These are phyloP conservation scores for Gossypium stocksii DNA, from an alignment of 345 rosid genomes.

Conservation along the genomic window DNA sequence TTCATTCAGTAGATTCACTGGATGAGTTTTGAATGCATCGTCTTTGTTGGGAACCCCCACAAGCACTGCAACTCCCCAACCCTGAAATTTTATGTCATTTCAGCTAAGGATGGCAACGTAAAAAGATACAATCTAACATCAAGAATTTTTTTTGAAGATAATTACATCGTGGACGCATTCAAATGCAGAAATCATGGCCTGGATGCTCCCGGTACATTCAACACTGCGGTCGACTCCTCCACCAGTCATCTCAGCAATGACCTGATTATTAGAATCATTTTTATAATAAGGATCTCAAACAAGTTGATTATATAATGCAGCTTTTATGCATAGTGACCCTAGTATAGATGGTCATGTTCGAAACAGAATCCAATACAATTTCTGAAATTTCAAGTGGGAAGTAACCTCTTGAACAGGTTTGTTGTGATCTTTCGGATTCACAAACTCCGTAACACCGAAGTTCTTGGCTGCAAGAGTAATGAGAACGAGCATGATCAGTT, in stretches of 20 bases:
- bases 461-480: conserved; percentile 47
- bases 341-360: neutral
- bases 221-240: conserved; percentile 80
- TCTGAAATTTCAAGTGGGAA: neutral
- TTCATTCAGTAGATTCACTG: conserved; percentile 52
- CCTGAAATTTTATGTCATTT: conserved; percentile 26
- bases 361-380: neutral
- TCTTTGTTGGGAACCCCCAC: conserved; percentile 62
- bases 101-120: neutral
- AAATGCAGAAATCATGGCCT: conserved; percentile 81
- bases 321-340: neutral
- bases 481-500: conserved; percentile 1
- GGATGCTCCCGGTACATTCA: conserved; percentile 66
- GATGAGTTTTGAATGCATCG: conserved; percentile 54
- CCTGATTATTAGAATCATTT: conserved; percentile 23
- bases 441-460: conserved; percentile 64
- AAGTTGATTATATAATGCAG: neutral
- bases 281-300: neutral
- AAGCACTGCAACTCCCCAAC: conserved; percentile 73
- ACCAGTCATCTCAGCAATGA: conserved; percentile 66
- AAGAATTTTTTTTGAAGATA: neutral
- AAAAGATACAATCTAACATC: neutral
- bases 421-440: conserved; percentile 61
- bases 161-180: conserved; percentile 83
- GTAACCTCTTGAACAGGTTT: conserved; percentile 65